phyloP scores from a whole-genome alignment of 352 stramenopile genomes.

The Globisporangium acanthophoron region DNA sequence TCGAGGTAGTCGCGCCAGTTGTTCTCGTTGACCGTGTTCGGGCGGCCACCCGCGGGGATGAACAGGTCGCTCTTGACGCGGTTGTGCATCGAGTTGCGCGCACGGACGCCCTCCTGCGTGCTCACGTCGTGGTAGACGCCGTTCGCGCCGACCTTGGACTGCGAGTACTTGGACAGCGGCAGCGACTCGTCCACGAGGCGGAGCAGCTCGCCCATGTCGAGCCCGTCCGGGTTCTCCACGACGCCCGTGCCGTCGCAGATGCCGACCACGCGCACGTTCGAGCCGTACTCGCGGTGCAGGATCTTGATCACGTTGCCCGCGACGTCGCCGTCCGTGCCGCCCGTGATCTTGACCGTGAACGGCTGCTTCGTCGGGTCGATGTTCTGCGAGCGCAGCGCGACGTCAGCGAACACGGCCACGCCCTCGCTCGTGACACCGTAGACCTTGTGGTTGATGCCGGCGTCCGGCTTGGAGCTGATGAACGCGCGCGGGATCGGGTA shows the following conservation, averaged over 20 bases:
- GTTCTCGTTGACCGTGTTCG: conserved; percentile 93
- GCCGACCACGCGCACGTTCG: conserved; percentile 82
- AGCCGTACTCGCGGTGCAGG: conserved; percentile 75
- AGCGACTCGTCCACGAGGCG: conserved; percentile 86
- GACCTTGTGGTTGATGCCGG: conserved; percentile 97
- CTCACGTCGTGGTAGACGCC: conserved; percentile 49
- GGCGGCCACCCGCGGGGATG: conserved; percentile 93
- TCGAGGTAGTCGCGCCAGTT: conserved; percentile 73
- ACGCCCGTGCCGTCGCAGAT: conserved; percentile 93
- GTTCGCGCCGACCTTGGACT: conserved; percentile 51
- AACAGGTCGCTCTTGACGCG: conserved; percentile 96
- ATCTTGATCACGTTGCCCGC: conserved; percentile 98
- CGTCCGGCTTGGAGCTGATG: conserved; percentile 95
- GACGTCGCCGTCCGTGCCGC: conserved; percentile 96
- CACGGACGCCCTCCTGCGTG: conserved; percentile 85
- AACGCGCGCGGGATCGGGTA: conserved; percentile 95
- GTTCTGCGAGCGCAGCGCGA: conserved; percentile 89
- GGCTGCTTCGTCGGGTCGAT: conserved; percentile 80
- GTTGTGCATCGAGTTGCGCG: conserved; percentile 97
- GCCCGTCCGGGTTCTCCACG: conserved; percentile 92
- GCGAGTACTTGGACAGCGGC: conserved; percentile 90
- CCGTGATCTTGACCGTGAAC: conserved; percentile 97
- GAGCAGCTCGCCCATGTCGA: conserved; percentile 91
- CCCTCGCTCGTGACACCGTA: conserved; percentile 97
- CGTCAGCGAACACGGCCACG: conserved; percentile 95